Base-by-base conservation (phyloP, 139 green algal genomes). In the Chlorella ohadii region DNA sequence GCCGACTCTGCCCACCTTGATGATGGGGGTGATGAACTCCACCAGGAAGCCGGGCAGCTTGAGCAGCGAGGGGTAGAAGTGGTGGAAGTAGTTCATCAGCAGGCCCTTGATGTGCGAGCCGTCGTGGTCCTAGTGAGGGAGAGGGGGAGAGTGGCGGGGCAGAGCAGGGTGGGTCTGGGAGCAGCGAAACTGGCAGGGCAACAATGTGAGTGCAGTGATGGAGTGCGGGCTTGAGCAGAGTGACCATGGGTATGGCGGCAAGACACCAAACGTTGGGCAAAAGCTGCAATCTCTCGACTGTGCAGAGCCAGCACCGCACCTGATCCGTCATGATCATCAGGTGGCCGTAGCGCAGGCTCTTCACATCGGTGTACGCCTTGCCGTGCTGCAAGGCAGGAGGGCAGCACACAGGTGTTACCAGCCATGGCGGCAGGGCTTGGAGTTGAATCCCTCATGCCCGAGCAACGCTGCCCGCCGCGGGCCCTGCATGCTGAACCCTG, bases 261-360 rank as follows among this genome's bases (percentile, higher is more conserved):
- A n/a, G n/a, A n/a, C n/a, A n/a, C n/a, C n/a, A n/a, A n/a, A n/a
- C n/a, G n/a, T n/a, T n/a, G n/a, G n/a, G n/a, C n/a, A n/a, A n/a
- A n/a, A n/a, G n/a, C n/a, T n/a, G n/a, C n/a, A n/a, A n/a, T n/a
- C n/a, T n/a, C n/a, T n/a, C n/a, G n/a, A n/a, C n/a, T n/a, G n/a
- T n/a, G n/a, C n/a, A n/a, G n/a, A n/a, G n/a, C n/a, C n/a, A n/a
- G 15, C 11, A 59, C 0, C 59, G 23, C 76, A 72, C 76, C 76
- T 99, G 97, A 87, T 99, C 97, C 1, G 97, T 99, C 97, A 99
- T 99, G 87, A 99, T 99, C 97, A 99, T 99, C 13, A 99, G 91
- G 88, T 98, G 94, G 4, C 97, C 97, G 83, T 99, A 99, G 9
- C 97, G 94, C 89, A 99, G 94, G 25, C 92, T 92, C 89, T 97